These are phyloP conservation scores for Lachnellula hyalina DNA, from an alignment of 2,329 filamentous ascomycete species.

Conservation along the genomic window DNA sequence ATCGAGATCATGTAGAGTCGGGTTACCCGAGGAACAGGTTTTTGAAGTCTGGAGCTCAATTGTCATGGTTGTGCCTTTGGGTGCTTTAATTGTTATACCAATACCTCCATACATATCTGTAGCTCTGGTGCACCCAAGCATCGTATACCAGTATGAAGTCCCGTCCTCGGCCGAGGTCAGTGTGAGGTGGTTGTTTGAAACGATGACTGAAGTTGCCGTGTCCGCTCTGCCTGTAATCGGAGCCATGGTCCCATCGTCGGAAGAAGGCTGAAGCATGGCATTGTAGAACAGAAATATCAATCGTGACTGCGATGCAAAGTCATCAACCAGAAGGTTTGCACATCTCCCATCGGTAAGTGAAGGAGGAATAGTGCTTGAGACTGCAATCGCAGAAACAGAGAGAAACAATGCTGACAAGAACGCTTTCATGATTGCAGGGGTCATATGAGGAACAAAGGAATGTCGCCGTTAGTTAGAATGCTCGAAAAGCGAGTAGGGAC, in stretches of 20 bases:
- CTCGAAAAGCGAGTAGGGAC: no score
- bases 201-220: constrained; percentile 40
- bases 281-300: constrained; percentile 58
- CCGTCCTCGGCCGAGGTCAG: constrained; percentile 42
- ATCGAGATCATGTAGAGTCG: constrained; percentile 24
- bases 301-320: constrained; percentile 57
- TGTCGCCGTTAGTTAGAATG: no score
- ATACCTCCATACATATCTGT: constrained; percentile 49
- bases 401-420: neutral
- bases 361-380: neutral
- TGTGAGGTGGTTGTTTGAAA: constrained; percentile 47
- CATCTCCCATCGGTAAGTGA: constrained; percentile 29
- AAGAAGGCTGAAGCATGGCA: constrained; percentile 48
- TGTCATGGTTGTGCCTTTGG: constrained; percentile 44
- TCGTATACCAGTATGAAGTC: constrained; percentile 53
- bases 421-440: neutral
- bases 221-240: constrained; percentile 19
- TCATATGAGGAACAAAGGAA: no score
- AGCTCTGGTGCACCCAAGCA: constrained; percentile 49
- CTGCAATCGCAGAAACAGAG: neutral
- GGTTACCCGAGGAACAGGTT: constrained; percentile 35
- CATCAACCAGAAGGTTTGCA: constrained; percentile 46
- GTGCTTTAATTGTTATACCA: constrained; percentile 49
- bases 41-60: constrained; percentile 46
- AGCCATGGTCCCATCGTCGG: constrained; percentile 51